Percentiles rank a stretch among this genome's conserved stretches.
Evolutionary conservation across 768 basidiomycete species (phyloP).

Genomic region (Fistulinella prunicolor): DNA sequence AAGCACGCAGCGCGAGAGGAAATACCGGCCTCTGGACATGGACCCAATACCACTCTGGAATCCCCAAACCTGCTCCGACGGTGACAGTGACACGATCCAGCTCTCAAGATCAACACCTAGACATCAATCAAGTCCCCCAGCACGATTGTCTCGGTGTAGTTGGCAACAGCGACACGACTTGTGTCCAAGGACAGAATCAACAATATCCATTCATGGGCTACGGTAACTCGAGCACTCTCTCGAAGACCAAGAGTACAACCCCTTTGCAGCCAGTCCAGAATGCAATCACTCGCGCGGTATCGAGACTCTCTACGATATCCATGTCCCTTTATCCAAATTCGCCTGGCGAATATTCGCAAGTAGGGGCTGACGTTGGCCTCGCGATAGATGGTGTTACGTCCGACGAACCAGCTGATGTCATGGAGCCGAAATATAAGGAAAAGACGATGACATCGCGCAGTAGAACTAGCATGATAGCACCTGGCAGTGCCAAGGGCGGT

Average conservation of each 20-base stretch:
- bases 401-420: constrained; percentile 39
- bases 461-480: constrained; percentile 25
- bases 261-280: constrained; percentile 42
- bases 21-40: constrained; percentile 52
- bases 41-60: constrained; percentile 50
- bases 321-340: constrained; percentile 48
- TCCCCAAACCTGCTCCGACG: constrained; percentile 27
- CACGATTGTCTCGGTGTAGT: constrained; percentile 6
- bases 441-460: constrained; percentile 21
- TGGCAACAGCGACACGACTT: constrained; percentile 10
- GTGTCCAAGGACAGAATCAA: constrained; percentile 12
- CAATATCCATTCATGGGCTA: constrained; percentile 27
- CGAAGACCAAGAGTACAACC: constrained; percentile 24
- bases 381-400: constrained; percentile 39
- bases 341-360: constrained; percentile 30
- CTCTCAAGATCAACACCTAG: constrained; percentile 13
- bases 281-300: constrained; percentile 39
- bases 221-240: no score
- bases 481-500: constrained; percentile 17
- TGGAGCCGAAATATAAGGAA: constrained; percentile 34
- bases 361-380: constrained; percentile 30
- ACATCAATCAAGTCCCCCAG: constrained; percentile 7
- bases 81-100: constrained; percentile 25
- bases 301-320: constrained; percentile 41
- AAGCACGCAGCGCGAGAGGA: constrained; percentile 32